Conservation (phyloP, 2,329 filamentous ascomycete species). For the Ophiosphaerella korrae region DNA sequence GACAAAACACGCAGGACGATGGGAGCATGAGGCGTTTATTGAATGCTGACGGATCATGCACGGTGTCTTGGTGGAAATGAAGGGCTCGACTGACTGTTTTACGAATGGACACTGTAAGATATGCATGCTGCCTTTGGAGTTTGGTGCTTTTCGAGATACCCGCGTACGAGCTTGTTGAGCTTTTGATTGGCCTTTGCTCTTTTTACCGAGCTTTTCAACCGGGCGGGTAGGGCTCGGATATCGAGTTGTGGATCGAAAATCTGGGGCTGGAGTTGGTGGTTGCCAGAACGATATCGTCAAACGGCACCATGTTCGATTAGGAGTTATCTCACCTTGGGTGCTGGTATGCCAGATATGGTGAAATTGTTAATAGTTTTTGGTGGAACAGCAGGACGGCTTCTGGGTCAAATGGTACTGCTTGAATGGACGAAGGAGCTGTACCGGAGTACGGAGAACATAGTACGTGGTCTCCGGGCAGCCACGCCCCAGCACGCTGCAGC, state of each 20-base stretch:
- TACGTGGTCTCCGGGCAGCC: neutral
- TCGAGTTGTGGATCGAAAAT: too few species aligned
- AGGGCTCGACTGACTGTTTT: neutral
- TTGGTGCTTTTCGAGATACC: neutral
- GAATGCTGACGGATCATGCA: constrained; percentile 39
- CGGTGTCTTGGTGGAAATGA: constrained; percentile 45
- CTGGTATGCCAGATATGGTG: too few species aligned
- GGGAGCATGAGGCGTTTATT: constrained; percentile 36
- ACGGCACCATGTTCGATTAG: too few species aligned
- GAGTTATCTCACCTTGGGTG: too few species aligned
- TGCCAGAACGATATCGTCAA: too few species aligned
- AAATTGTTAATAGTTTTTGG: too few species aligned
- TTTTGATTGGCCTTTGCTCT: neutral
- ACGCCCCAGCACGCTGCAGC: neutral
- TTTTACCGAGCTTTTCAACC: neutral
- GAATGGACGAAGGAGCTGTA: too few species aligned
- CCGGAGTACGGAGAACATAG: too few species aligned
- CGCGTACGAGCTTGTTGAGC: neutral
- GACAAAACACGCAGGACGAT: constrained; percentile 26
- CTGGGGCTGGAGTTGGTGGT: too few species aligned
- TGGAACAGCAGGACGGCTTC: too few species aligned
- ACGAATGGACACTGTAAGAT: neutral
- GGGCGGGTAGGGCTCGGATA: too few species aligned
- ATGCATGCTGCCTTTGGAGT: neutral
- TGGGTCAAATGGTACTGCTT: too few species aligned